Percentiles rank a stretch among this genome's conserved stretches.
These are phyloP conservation scores for Toxoplasma gondii DNA, from an alignment of 169 alveolate species.

Conservation along the genomic window DNA sequence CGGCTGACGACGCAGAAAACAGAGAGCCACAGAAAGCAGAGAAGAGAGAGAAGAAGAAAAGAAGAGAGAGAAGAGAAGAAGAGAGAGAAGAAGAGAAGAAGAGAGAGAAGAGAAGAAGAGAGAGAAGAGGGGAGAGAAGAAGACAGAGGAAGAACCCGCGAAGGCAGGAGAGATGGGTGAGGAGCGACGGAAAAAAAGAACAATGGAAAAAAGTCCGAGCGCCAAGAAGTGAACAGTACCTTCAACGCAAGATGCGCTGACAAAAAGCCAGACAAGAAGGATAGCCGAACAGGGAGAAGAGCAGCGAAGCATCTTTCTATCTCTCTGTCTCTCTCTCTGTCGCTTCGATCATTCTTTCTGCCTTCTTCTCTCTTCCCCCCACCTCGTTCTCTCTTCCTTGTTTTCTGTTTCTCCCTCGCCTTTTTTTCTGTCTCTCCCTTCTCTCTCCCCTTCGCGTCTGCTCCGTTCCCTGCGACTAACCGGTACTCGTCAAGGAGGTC, in stretches of 20 bases:
- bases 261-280: too few species aligned
- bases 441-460: not conserved
- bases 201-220: not conserved
- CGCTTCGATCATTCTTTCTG: not conserved
- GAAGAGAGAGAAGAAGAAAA: not conserved
- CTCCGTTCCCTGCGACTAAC: not conserved
- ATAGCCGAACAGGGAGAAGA: too few species aligned
- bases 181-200: not conserved
- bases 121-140: not conserved
- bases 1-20: not conserved
- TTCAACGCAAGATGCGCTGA: not conserved
- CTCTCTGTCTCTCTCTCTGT: not conserved
- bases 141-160: not conserved
- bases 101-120: not conserved
- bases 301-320: too few species aligned
- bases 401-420: not conserved
- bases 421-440: not conserved
- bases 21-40: not conserved
- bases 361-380: not conserved
- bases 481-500: slow-evolving; percentile 75
- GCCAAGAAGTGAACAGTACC: not conserved
- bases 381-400: too few species aligned
- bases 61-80: not conserved
- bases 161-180: not conserved
- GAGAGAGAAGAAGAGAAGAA: not conserved